Percentiles rank a stretch among this genome's conserved stretches.
phyloP scores from a whole-genome alignment of 495 filamentous ascomycete genomes.

The Penicillium pancosmium region DNA sequence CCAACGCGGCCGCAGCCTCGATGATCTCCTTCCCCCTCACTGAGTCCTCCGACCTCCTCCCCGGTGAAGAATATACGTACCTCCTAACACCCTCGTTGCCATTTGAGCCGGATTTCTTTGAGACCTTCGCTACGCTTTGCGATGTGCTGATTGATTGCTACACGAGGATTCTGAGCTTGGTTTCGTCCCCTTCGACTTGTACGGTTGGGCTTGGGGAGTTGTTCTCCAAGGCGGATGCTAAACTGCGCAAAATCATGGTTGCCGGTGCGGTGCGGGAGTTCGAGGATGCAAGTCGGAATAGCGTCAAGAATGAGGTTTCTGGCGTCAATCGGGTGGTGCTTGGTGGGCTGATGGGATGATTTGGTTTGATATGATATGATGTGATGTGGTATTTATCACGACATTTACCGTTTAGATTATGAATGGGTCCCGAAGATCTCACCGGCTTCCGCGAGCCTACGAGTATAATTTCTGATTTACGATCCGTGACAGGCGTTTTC shows the following conservation, averaged over 20 bases:
- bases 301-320: slow-evolving; percentile 76
- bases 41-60: slow-evolving; percentile 56
- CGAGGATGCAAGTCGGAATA: slow-evolving; percentile 77
- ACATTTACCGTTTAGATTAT: too few relatives aligned
- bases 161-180: slow-evolving; percentile 69
- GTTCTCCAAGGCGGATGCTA: slow-evolving; percentile 87
- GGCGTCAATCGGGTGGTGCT: slow-evolving; percentile 87
- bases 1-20: slow-evolving; percentile 40
- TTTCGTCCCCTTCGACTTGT: slow-evolving; percentile 69
- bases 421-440: too few relatives aligned
- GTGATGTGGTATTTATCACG: not conserved
- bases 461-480: not conserved
- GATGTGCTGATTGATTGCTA: slow-evolving; percentile 96
- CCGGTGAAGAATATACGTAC: slow-evolving; percentile 82
- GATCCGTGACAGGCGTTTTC: slow-evolving; percentile 16
- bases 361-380: not conserved
- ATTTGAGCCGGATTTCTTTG: slow-evolving; percentile 96
- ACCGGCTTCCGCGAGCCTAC: too few relatives aligned
- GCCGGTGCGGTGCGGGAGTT: slow-evolving; percentile 86
- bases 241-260: slow-evolving; percentile 83
- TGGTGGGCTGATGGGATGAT: slow-evolving; percentile 78
- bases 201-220: slow-evolving; percentile 67
- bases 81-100: slow-evolving; percentile 89
- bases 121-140: slow-evolving; percentile 95
- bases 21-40: slow-evolving; percentile 51